These are phyloP conservation scores for Coriaria nepalensis DNA, from an alignment of 306 rosid genomes.

Conservation along the genomic window DNA sequence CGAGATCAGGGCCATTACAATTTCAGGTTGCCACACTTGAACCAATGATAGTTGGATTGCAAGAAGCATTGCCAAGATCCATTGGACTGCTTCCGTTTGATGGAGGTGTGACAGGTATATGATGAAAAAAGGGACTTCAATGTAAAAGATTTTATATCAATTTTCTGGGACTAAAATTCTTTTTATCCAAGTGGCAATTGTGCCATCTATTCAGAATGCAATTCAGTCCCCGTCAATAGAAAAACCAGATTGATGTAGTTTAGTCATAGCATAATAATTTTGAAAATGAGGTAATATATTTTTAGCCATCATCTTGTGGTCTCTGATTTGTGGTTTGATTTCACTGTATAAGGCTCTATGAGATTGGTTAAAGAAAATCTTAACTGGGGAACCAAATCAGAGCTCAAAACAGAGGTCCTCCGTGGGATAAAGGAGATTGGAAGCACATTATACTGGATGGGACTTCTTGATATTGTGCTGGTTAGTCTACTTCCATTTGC, in stretches of 20 bases:
- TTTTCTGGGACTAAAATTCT: not conserved
- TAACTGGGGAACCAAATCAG: constrained; percentile 77
- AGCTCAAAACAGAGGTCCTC: constrained; percentile 81
- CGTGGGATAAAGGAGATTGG: constrained; percentile 94
- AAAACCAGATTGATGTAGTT: too few relatives aligned
- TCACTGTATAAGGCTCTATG: constrained; percentile 53
- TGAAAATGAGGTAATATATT: too few relatives aligned
- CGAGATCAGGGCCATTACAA: too few relatives aligned
- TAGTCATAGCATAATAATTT: too few relatives aligned
- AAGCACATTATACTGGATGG: constrained; percentile 89
- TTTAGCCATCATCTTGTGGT: not conserved
- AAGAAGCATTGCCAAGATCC: constrained; percentile 89
- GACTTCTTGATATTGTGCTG: constrained; percentile 90
- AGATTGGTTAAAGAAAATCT: constrained; percentile 84
- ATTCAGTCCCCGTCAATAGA: too few relatives aligned
- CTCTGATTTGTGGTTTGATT: constrained; percentile 15
- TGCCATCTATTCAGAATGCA: too few relatives aligned
- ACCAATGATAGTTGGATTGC: constrained; percentile 82
- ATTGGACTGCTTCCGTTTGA: constrained; percentile 95
- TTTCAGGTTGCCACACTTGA: constrained; percentile 74
- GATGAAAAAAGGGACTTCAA: constrained; percentile 4
- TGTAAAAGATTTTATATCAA: not conserved
- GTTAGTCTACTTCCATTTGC: constrained; percentile 31
- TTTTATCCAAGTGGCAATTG: too few relatives aligned
- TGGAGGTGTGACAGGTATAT: constrained; percentile 82